These are phyloP conservation scores for Diplotaxis tenuifolia DNA, from an alignment of 345 rosid genomes.

Conservation along the genomic window DNA sequence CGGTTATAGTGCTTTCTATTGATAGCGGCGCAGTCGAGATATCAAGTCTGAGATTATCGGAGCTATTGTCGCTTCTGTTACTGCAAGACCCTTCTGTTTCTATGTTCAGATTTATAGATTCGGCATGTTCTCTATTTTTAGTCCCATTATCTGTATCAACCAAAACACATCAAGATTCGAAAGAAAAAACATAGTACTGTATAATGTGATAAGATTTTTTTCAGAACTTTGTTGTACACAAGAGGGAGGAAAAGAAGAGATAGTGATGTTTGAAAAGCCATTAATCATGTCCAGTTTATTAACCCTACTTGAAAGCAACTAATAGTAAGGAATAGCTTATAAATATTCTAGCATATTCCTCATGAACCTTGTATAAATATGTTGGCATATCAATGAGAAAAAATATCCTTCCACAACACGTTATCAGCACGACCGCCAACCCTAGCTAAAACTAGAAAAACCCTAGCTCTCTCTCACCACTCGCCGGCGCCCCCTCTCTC, in stretches of 20 bases:
- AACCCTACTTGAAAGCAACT: conserved; percentile 39
- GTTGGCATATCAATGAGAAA: no score
- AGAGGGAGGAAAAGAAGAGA: conserved; percentile 1
- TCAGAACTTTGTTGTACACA: conserved; percentile 21
- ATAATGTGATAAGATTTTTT: conserved; percentile 28
- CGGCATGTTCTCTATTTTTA: conserved; percentile 77
- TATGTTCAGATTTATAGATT: conserved; percentile 85
- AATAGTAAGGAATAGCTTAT: no score
- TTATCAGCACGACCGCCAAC: no score
- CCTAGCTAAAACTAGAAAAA: no score
- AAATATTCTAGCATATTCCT: no score
- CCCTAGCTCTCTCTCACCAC: no score
- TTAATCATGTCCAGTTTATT: conserved; percentile 23
- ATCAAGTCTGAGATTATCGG: conserved; percentile 78
- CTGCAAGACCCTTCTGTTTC: conserved; percentile 94
- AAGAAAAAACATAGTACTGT: conserved; percentile 11
- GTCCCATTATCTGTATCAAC: conserved; percentile 63
- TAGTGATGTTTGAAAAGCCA: conserved; percentile 29
- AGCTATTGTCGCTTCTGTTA: conserved; percentile 88
- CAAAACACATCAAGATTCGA: neutral
- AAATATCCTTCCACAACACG: no score
- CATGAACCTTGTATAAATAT: no score
- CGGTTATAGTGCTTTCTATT: conserved; percentile 60
- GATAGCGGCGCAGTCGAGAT: conserved; percentile 64
- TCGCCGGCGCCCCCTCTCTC: no score